These are phyloP conservation scores for Gentiana straminea DNA, from an alignment of 257 asterid species.

Conservation along the genomic window DNA sequence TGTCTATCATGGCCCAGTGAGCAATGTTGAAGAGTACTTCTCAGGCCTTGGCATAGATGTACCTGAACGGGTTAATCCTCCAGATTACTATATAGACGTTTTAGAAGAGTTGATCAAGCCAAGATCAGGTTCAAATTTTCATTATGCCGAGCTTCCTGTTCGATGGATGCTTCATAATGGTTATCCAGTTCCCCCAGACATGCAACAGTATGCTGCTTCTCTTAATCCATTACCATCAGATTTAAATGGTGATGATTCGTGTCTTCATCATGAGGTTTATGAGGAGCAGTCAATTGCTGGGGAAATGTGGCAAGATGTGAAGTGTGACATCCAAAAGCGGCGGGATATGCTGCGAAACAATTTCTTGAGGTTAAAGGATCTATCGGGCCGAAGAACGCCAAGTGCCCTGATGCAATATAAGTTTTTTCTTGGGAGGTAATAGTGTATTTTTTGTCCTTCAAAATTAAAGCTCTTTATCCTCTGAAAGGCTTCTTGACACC, in stretches of 20 bases:
- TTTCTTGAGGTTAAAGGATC: conserved; percentile 57
- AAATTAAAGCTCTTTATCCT: too few relatives aligned
- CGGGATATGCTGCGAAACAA: conserved; percentile 41
- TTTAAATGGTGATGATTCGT: conserved; percentile 24
- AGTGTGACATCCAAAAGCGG: conserved; percentile 36
- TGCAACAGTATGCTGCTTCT: conserved; percentile 34
- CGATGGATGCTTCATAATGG: conserved; percentile 90
- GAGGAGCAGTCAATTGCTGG: conserved; percentile 53
- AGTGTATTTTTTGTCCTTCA: not conserved
- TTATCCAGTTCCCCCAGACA: conserved; percentile 58
- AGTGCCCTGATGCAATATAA: conserved; percentile 46
- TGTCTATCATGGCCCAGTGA: conserved; percentile 76
- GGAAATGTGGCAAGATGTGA: conserved; percentile 59
- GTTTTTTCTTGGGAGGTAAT: conserved; percentile 73
- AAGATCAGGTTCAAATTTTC: conserved; percentile 36
- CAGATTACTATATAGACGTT: conserved; percentile 80
- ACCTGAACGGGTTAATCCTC: conserved; percentile 90
- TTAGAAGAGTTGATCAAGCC: conserved; percentile 78
- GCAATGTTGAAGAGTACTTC: conserved; percentile 82
- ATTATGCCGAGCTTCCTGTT: conserved; percentile 69
- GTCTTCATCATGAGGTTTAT: conserved; percentile 6
- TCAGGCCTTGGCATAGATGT: conserved; percentile 47
- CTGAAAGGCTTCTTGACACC: not conserved
- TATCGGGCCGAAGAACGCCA: conserved; percentile 70
- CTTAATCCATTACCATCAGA: conserved; percentile 18